Evolutionary conservation across 352 stramenopile species (phyloP).

Genomic region (Elongisporangium prolatum): DNA sequence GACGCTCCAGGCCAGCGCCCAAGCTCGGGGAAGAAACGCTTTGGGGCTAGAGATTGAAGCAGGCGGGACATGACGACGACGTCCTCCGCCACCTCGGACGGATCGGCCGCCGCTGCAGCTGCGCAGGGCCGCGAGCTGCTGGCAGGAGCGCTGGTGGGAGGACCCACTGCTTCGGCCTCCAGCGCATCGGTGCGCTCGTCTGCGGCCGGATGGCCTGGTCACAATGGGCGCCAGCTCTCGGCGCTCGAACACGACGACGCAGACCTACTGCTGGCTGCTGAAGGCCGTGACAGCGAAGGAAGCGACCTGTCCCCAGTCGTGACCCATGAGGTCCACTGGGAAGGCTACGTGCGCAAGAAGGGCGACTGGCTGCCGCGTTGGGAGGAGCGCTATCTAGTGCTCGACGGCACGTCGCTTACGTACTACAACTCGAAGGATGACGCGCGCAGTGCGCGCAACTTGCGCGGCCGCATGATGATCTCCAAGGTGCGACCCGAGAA

Average conservation of each 20-base stretch:
- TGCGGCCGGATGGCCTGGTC: conserved; percentile 1
- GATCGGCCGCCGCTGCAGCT: conserved; percentile 19
- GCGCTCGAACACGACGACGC: conserved; percentile 22
- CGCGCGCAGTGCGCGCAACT: conserved; percentile 68
- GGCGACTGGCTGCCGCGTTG: conserved; percentile 88
- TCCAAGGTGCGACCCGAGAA: conserved; percentile 78
- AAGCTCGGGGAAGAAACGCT: background rate
- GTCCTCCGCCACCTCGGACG: background rate
- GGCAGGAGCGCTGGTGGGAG: conserved; percentile 21
- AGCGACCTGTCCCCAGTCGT: conserved; percentile 30
- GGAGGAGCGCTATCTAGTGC: conserved; percentile 85
- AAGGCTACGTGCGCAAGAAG: conserved; percentile 88
- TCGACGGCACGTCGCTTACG: conserved; percentile 75
- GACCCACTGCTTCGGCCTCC: background rate
- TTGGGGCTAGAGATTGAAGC: background rate
- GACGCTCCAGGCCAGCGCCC: background rate
- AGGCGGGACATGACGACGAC: background rate
- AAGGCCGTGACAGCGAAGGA: conserved; percentile 24
- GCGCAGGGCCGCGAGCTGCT: conserved; percentile 40
- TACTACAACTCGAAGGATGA: conserved; percentile 89
- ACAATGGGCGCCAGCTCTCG: conserved; percentile 5
- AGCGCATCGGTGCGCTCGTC: background rate
- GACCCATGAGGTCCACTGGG: conserved; percentile 80
- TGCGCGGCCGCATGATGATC: conserved; percentile 81
- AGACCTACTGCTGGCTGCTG: conserved; percentile 11